phyloP scores from a whole-genome alignment of 208 protist species.

The Trypanosoma rangeli region DNA sequence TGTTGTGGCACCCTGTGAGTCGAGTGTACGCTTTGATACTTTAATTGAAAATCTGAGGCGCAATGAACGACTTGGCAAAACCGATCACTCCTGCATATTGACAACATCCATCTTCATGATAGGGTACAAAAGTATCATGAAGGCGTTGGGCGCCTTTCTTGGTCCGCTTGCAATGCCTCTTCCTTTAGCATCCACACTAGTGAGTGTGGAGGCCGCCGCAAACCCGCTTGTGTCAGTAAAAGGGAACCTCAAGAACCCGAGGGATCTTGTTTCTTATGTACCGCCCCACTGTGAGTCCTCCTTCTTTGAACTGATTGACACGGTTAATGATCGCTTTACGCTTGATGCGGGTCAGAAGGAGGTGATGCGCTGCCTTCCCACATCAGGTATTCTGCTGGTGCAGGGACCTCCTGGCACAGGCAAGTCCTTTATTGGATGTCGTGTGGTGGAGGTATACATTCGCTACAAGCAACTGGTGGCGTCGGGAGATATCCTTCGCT shows the following conservation, averaged over 20 bases:
- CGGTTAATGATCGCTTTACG: slow-evolving; percentile 52
- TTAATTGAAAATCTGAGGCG: slow-evolving; percentile 67
- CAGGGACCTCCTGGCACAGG: slow-evolving; percentile 94
- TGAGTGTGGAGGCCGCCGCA: slow-evolving; percentile 32
- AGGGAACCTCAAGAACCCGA: slow-evolving; percentile 8
- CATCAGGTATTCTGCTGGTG: slow-evolving; percentile 79
- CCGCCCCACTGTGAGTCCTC: slow-evolving; percentile 78
- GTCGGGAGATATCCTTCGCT: slow-evolving; percentile 86
- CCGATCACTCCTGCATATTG: slow-evolving; percentile 63
- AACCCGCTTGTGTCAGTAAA: background rate
- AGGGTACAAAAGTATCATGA: slow-evolving; percentile 81
- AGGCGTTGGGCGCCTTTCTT: slow-evolving; percentile 69
- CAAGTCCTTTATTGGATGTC: slow-evolving; percentile 94
- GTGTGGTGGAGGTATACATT: slow-evolving; percentile 87
- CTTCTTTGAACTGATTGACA: slow-evolving; percentile 68
- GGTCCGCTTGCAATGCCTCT: slow-evolving; percentile 87
- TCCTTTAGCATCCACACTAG: slow-evolving; percentile 53
- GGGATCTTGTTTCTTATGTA: slow-evolving; percentile 61
- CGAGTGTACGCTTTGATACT: slow-evolving; percentile 47
- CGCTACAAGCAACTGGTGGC: slow-evolving; percentile 87
- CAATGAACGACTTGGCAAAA: slow-evolving; percentile 52
- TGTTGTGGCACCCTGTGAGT: slow-evolving; percentile 64
- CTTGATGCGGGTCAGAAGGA: slow-evolving; percentile 82
- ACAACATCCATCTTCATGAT: slow-evolving; percentile 82
- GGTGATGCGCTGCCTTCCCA: slow-evolving; percentile 69